Conservation (phyloP, 176 grass and related monocot species). For the Typha latifolia region DNA sequence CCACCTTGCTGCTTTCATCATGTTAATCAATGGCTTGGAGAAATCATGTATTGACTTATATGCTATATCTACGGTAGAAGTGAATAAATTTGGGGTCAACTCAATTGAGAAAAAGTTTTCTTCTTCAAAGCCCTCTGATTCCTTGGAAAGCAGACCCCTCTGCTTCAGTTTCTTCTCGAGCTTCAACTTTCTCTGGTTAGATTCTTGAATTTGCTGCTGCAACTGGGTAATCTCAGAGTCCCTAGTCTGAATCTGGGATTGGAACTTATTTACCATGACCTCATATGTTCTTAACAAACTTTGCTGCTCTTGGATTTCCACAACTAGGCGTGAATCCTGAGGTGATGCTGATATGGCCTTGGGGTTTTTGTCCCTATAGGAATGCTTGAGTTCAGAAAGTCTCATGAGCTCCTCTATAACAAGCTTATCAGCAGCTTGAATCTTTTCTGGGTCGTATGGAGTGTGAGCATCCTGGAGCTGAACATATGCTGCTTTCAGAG, state of each 20-base stretch:
- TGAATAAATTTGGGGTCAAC: slow-evolving; percentile 76
- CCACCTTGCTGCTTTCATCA: slow-evolving; percentile 96
- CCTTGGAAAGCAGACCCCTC: slow-evolving; percentile 76
- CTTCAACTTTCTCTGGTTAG: slow-evolving; percentile 71
- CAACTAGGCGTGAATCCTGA: slow-evolving; percentile 74
- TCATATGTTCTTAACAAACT: slow-evolving; percentile 90
- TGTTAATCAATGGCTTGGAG: slow-evolving; percentile 92
- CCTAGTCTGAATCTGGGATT: slow-evolving; percentile 91
- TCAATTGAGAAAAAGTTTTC: slow-evolving; percentile 86
- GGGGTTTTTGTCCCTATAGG: slow-evolving; percentile 84
- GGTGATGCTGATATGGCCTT: slow-evolving; percentile 67
- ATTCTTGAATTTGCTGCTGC: slow-evolving; percentile 71
- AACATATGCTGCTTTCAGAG: slow-evolving; percentile 83
- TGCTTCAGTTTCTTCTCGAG: slow-evolving; percentile 96
- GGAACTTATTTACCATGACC: slow-evolving; percentile 96
- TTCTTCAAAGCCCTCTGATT: slow-evolving; percentile 60
- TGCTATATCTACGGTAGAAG: slow-evolving; percentile 58
- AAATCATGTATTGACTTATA: slow-evolving; percentile 96
- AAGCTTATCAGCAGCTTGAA: slow-evolving; percentile 78
- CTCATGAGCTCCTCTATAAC: slow-evolving; percentile 89
- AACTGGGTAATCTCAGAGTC: slow-evolving; percentile 62
- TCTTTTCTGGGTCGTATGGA: slow-evolving; percentile 85
- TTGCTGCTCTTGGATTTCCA: slow-evolving; percentile 93
- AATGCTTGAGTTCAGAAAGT: slow-evolving; percentile 92
- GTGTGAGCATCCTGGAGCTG: slow-evolving; percentile 95